These are phyloP conservation scores for Globisporangium iwayamae DNA, from an alignment of 352 stramenopile genomes.

Conservation along the genomic window DNA sequence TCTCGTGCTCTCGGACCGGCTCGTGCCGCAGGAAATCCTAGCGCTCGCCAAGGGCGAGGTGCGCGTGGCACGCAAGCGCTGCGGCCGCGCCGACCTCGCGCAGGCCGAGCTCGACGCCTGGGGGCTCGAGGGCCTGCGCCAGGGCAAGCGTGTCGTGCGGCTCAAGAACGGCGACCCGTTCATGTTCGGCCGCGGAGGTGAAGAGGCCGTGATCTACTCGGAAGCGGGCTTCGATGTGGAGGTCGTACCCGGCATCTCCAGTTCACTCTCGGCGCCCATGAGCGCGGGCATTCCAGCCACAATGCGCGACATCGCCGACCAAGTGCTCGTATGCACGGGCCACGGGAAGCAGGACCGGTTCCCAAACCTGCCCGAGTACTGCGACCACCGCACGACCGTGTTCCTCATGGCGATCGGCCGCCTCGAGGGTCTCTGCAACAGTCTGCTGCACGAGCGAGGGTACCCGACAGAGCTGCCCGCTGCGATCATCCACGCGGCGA, in stretches of 20 bases:
- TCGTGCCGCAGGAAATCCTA: conserved; percentile 91
- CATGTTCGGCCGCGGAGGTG: conserved; percentile 94
- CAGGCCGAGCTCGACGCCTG: conserved; percentile 94
- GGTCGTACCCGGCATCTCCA: conserved; percentile 93
- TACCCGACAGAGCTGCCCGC: conserved; percentile 92
- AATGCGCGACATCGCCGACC: conserved; percentile 93
- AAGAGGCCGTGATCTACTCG: conserved; percentile 89
- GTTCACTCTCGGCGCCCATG: conserved; percentile 92
- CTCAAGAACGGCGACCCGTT: conserved; percentile 98
- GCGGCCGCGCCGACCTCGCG: conserved; percentile 92
- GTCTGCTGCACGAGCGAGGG: conserved; percentile 68
- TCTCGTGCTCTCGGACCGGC: conserved; percentile 92
- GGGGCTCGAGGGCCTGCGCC: conserved; percentile 80
- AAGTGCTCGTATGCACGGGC: conserved; percentile 91
- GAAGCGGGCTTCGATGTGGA: conserved; percentile 75
- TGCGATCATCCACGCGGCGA: conserved; percentile 92
- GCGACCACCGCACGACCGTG: conserved; percentile 94
- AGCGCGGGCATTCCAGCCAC: conserved; percentile 94
- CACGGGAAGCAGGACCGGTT: conserved; percentile 91
- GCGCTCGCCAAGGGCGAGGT: conserved; percentile 87
- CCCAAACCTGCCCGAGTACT: conserved; percentile 93
- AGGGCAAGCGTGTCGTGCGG: conserved; percentile 91
- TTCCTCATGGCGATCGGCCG: conserved; percentile 97
- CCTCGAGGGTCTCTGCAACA: conserved; percentile 83
- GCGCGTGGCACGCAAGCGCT: conserved; percentile 91